Evolutionary conservation across 2,329 filamentous ascomycete genomes (phyloP).

Genomic region (Alternaria arbusti): DNA sequence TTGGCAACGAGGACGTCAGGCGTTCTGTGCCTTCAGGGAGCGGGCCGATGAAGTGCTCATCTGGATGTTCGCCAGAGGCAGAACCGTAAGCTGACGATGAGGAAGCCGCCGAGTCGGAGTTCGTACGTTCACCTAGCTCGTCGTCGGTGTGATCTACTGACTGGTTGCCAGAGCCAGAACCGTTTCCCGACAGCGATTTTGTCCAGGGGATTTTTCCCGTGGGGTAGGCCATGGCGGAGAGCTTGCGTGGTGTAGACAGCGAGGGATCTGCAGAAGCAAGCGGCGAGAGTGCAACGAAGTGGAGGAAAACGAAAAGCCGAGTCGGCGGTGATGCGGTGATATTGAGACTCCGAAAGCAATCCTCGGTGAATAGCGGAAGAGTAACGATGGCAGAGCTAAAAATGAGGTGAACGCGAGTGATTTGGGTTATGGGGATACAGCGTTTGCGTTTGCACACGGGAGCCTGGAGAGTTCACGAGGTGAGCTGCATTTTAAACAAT

Average conservation of each 20-base stretch:
- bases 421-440: background rate
- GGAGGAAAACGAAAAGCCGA: background rate
- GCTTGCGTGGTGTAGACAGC: background rate
- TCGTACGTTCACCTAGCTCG: background rate
- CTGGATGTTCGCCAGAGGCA: background rate
- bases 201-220: background rate
- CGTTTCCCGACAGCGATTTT: background rate
- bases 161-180: background rate
- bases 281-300: background rate
- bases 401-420: slow-evolving; percentile 9
- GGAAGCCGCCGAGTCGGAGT: background rate
- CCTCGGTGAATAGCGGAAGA: background rate
- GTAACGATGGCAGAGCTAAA: background rate
- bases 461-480: background rate
- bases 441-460: slow-evolving; percentile 9
- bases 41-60: background rate
- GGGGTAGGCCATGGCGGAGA: background rate
- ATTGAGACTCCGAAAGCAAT: background rate
- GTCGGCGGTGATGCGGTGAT: background rate
- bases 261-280: background rate
- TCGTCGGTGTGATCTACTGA: background rate
- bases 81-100: background rate
- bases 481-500: background rate
- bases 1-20: background rate
- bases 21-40: background rate